Base-by-base conservation (phyloP, 441 rosid species). In the Gossypium gossypioides region DNA sequence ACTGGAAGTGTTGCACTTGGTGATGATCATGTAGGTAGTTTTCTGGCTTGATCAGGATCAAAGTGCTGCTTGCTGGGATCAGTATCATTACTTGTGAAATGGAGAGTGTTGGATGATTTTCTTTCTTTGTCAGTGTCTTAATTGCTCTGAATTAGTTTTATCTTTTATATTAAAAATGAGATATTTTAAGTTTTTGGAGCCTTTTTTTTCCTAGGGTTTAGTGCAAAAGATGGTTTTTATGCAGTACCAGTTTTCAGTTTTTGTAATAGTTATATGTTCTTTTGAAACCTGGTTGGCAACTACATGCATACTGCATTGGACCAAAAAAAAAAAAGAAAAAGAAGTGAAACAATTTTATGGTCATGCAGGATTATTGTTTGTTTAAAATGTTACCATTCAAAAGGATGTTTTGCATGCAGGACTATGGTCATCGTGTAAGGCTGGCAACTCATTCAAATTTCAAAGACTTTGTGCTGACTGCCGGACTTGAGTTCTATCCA, bases 401-500 rank as follows among this genome's bases (percentile, higher is more conserved):
- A 32, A 68, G 27, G 48, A 9, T 29, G 60, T 51, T 68, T 61
- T 76, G 21, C 65, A 54, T 84, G 96, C 90, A 95, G 99, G 97
- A 95, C 74, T 89, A 89, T 85, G 99, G 99, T 37, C 99, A 95
- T 84, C 91, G 99, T 52, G 99, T 95, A 81, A 91, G 99, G 82
- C 83, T 95, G 75, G 99, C 99, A 24, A 95, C 97, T 72, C 99
- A 95, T 86, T 87, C 91, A 74, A 95, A 95, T 85, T 92, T 96
- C 81, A 91, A 90, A 78, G 99, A 96, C 77, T 96, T 96, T 84
- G 97, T 96, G 79, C 76, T 96, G 83, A 93, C 97, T 69, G 90
- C 98, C 81, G 99, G 98, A 60, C 83, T 96, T 86, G 98, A 96
- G 86, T 96, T 96, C 75, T 96, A 75, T 75, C 96, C 97, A 72